Evolutionary conservation across 129 eudicot species (phyloP), one percentile per base, ranked within the genome.

Genomic region (Flaveria ramosissima): DNA sequence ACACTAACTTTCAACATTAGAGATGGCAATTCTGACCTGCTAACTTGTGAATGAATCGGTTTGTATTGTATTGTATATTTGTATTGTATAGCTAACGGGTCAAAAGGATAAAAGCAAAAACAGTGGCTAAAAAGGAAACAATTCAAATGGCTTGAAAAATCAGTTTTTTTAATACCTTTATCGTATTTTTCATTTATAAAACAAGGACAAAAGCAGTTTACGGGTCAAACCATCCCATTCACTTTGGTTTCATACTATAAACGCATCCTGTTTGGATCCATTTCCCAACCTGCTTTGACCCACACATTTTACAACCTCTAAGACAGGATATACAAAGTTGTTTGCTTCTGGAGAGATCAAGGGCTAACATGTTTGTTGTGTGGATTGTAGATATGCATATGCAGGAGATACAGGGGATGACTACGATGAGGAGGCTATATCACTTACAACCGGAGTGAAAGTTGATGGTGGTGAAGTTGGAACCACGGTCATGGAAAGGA

Each of bases 321-420:
- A 11, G 21, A 72, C 20, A 7, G 17, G 69, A 43, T 45, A n/a
- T 57, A 27, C 55, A 24, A 26, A 4, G 27, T 45, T 1, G 32
- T 23, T 17, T 43, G 45, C 7, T 74, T 50, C 23, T 24, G 6
- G 26, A 23, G 50, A 51, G 13, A 21, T 23, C 24, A 32, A 60
- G 43, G 4, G 43, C 42, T 61, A 42, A 75, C 30, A 45, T 57
- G 20, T 76, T 30, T 48, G 19, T 62, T 13, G 47, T 74, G 74
- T 75, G 78, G 53, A 23, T 42, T 82, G 24, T 81, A 89, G 96
- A 76, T 81, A 89, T 19, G 88, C 96, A 0, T 89, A 89, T 64
- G 84, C 88, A 6, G 92, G 86, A 69, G 96, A 85, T 64, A 68
- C 86, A 12, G 96, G 86, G 30, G 96, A 88, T 23, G 92, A 89